Conservation (phyloP, 169 alveolate genomes). For the Cryptosporidium muris region DNA sequence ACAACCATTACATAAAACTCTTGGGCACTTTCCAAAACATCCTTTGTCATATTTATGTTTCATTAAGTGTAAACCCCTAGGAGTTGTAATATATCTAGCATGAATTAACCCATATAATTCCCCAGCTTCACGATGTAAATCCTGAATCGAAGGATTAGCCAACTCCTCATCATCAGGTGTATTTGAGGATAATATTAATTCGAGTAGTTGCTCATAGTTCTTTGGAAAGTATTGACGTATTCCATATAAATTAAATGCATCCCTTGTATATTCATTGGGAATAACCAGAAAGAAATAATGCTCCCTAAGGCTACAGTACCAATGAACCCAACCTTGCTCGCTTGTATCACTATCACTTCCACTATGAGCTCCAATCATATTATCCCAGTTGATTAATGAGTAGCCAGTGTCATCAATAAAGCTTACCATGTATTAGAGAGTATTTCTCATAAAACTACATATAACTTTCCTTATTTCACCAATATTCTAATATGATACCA, state of each 20-base stretch:
- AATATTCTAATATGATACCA: neutral
- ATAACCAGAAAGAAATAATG: conserved; percentile 70
- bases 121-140: conserved; percentile 88
- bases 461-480: neutral
- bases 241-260: conserved; percentile 79
- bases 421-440: conserved; percentile 22
- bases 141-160: conserved; percentile 75
- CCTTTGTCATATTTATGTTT: conserved; percentile 94
- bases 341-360: conserved; percentile 34
- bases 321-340: conserved; percentile 72
- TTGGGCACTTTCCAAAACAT: conserved; percentile 96
- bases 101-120: conserved; percentile 94
- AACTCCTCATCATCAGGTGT: conserved; percentile 77
- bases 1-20: conserved; percentile 94
- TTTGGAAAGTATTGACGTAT: conserved; percentile 73
- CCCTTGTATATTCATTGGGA: conserved; percentile 73
- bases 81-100: conserved; percentile 92
- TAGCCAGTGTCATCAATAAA: conserved; percentile 60
- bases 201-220: conserved; percentile 70
- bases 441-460: neutral
- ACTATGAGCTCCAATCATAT: conserved; percentile 49
- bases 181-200: conserved; percentile 71
- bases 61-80: conserved; percentile 88
- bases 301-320: conserved; percentile 72
- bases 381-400: conserved; percentile 46